phyloP scores from a whole-genome alignment of 345 rosid genomes.

The Kernera saxatilis region DNA sequence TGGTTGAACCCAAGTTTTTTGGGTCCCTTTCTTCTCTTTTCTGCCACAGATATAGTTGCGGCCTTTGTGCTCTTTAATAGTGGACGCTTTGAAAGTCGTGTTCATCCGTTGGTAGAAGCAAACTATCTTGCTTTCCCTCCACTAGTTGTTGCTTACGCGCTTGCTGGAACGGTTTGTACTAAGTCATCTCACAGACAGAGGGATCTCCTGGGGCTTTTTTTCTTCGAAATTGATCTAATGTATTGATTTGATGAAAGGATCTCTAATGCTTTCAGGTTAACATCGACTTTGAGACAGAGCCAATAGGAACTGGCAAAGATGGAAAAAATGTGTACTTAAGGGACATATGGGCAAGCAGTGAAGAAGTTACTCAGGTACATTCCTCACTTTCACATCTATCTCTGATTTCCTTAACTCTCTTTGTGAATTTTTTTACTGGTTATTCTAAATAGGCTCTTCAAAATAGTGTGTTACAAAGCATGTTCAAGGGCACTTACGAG shows the following conservation, averaged over 20 bases:
- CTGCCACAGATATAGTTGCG: too few species aligned
- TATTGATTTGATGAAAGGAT: neutral
- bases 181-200: neutral
- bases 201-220: neutral
- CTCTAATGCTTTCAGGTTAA: constrained; percentile 39
- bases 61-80: too few species aligned
- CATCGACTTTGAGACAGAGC: constrained; percentile 67
- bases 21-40: too few species aligned
- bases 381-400: too few species aligned
- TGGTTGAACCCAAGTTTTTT: too few species aligned
- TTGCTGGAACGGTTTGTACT: constrained; percentile 48
- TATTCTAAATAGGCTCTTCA: constrained; percentile 57
- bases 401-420: too few species aligned
- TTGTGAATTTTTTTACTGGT: too few species aligned
- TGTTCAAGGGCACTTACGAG: constrained; percentile 62
- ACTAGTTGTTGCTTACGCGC: constrained; percentile 70
- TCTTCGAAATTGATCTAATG: neutral
- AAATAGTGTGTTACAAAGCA: constrained; percentile 54
- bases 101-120: too few species aligned
- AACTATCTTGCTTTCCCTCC: too few species aligned
- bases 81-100: too few species aligned
- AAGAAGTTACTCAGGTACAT: constrained; percentile 61
- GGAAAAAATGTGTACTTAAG: constrained; percentile 48
- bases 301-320: constrained; percentile 53
- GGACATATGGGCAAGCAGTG: constrained; percentile 64